Evolutionary conservation across 345 rosid genomes (phyloP).

Genomic region (Camelina laxa): DNA sequence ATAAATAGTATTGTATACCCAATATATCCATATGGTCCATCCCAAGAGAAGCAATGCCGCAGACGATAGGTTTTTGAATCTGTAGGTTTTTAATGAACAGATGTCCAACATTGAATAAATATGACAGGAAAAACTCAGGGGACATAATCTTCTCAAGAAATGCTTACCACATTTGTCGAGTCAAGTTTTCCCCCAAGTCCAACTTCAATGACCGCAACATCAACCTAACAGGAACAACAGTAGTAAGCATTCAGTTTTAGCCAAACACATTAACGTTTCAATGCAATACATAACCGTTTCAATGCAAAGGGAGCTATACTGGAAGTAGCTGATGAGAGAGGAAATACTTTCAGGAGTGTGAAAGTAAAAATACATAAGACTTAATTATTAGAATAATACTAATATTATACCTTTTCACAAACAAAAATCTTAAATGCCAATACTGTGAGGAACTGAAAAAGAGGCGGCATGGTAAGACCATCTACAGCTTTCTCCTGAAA

Average conservation of each 20-base stretch:
- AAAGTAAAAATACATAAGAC: not conserved
- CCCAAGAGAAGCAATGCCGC: conserved; percentile 86
- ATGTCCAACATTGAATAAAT: not conserved
- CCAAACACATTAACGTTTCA: not conserved
- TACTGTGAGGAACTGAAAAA: conserved; percentile 84
- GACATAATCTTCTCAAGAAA: conserved; percentile 30
- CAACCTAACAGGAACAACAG: conserved; percentile 60
- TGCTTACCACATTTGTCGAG: conserved; percentile 82
- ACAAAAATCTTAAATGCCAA: conserved; percentile 84
- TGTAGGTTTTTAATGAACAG: conserved; percentile 45
- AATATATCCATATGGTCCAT: conserved; percentile 81
- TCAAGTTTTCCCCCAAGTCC: conserved; percentile 81
- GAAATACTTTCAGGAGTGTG: not conserved
- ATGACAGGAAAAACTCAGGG: conserved; percentile 16
- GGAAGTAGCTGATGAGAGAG: not conserved
- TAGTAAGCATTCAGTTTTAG: conserved; percentile 16
- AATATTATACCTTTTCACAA: conserved; percentile 63
- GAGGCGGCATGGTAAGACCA: conserved; percentile 91
- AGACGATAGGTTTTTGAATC: conserved; percentile 83
- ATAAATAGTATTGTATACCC: conserved; percentile 49
- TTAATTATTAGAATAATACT: not conserved
- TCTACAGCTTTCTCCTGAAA: conserved; percentile 76
- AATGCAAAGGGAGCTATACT: not conserved
- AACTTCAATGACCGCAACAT: conserved; percentile 88
- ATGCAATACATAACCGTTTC: conserved; percentile 1